phyloP scores from a whole-genome alignment of 805 yeast species.

The Yamadazyma insecticola region DNA sequence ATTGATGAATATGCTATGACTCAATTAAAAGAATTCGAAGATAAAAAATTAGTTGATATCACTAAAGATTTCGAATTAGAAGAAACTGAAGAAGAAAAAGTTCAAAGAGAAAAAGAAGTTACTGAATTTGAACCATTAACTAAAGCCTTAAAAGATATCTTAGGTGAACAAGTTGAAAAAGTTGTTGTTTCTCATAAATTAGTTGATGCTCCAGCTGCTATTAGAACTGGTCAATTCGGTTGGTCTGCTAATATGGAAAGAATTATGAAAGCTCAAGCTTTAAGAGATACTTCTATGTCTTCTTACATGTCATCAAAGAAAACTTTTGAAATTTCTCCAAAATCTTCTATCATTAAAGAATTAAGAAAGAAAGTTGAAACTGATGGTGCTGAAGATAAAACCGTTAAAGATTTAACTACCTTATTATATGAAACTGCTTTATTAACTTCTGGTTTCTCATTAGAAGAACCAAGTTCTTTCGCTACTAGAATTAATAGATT shows the following conservation, averaged over 20 bases:
- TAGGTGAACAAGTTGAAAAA: constrained; percentile 99
- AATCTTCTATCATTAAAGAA: constrained; percentile 91
- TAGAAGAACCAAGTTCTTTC: constrained; percentile 97
- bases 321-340: constrained; percentile 98
- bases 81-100: constrained; percentile 98
- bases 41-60: constrained; percentile 97
- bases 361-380: constrained; percentile 94
- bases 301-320: constrained; percentile 99
- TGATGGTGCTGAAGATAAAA: constrained; percentile 97
- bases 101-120: constrained; percentile 85
- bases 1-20: constrained; percentile 99
- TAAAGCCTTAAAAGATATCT: constrained; percentile 91
- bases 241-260: constrained; percentile 99
- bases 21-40: constrained; percentile 98
- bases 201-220: constrained; percentile 99
- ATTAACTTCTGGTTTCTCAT: constrained; percentile 97
- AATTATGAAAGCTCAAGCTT: constrained; percentile 99
- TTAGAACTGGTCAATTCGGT: constrained; percentile 99
- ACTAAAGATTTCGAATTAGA: constrained; percentile 98
- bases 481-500: constrained; percentile 98
- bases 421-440: constrained; percentile 96
- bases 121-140: constrained; percentile 91
- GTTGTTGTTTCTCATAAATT: constrained; percentile 97
- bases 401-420: constrained; percentile 96
- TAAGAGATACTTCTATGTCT: constrained; percentile 98